phyloP scores from a whole-genome alignment of 345 rosid genomes.

The Boechera retrofracta region DNA sequence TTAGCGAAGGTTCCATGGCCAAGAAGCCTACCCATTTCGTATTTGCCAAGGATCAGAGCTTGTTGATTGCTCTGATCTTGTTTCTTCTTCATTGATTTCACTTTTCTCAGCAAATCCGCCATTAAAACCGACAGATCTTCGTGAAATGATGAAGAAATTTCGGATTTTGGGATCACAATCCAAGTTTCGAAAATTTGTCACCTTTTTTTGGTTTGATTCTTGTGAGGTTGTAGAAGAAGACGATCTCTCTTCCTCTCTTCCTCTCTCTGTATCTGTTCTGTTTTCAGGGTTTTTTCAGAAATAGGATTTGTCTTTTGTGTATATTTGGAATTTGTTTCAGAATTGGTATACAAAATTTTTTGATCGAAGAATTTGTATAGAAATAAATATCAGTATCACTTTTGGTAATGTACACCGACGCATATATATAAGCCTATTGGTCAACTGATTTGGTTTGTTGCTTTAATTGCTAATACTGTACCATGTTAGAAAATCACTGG shows the following conservation, averaged over 20 bases:
- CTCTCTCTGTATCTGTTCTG: constrained; percentile 22
- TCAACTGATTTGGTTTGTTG: background rate
- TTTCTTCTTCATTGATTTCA: constrained; percentile 36
- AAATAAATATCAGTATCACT: background rate
- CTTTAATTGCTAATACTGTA: background rate
- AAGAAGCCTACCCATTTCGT: constrained; percentile 72
- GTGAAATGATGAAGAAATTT: constrained; percentile 2
- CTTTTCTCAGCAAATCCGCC: constrained; percentile 40
- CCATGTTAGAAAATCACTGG: background rate
- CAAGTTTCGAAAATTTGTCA: background rate
- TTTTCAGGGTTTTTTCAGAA: constrained; percentile 33
- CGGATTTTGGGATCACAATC: background rate
- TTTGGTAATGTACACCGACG: constrained; percentile 2
- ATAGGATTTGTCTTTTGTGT: constrained; percentile 22
- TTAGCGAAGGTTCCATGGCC: constrained; percentile 94
- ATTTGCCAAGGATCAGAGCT: constrained; percentile 65
- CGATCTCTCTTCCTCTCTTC: constrained; percentile 18
- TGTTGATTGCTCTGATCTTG: constrained; percentile 39
- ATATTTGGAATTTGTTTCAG: constrained; percentile 30
- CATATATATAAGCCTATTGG: constrained; percentile 7
- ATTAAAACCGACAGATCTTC: constrained; percentile 3
- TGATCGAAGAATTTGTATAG: background rate
- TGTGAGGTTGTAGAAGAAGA: constrained; percentile 35
- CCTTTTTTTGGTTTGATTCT: constrained; percentile 20
- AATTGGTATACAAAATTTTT: background rate